Evolutionary conservation across 352 stramenopile species (phyloP), one percentile per base, ranked within the genome.

Genomic region (Globisporangium cederbergense): DNA sequence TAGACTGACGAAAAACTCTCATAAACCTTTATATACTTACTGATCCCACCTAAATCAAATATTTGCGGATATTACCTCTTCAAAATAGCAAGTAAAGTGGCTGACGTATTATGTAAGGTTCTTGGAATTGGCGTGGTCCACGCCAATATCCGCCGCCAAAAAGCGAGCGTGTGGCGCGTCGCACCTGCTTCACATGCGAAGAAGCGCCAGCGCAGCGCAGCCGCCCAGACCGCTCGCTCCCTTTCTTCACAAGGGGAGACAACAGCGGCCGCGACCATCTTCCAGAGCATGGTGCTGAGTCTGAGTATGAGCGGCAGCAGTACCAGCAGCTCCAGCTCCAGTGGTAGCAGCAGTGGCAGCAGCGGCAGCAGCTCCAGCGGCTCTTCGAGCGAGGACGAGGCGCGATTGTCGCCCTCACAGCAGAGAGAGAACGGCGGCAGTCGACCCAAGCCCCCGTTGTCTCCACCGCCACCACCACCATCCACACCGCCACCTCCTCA

Each of bases 351-450:
- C 34, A 62, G 60, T 59, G 73, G 65, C 18, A 52, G 45, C 36
- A 77, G 74, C 67, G 70, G 72, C 45, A 74, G 69, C 56, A 70
- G 71, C 42, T 77, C 68, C 62, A 87, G 71, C 60, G 67, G 60
- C 54, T 85, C 71, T 54, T 83, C 72, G 53, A 84, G 72, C 58
- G 77, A 83, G 51, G 66, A 78, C 53, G 74, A 79, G 36, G 59
- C 68, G 34, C 51, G 11, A 55, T 16, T 18, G 13, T 74, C 38
- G 64, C 34, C 43, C n/a, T 47, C 30, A 72, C 62, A 36, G 59
- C 69, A 34, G 59, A 67, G 22, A 58, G 66, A 42, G 36, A 42
- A 16, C 62, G 53, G 18, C 71, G 65, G 2, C 69, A 70, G 7
- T 62, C 63, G 34, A 5, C 9, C 22, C 3, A 8, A 36, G 11